Evolutionary conservation across 1,284 basidiomycete species (phyloP), one percentile per base, ranked within the genome.

Genomic region (Serendipita sp.): DNA sequence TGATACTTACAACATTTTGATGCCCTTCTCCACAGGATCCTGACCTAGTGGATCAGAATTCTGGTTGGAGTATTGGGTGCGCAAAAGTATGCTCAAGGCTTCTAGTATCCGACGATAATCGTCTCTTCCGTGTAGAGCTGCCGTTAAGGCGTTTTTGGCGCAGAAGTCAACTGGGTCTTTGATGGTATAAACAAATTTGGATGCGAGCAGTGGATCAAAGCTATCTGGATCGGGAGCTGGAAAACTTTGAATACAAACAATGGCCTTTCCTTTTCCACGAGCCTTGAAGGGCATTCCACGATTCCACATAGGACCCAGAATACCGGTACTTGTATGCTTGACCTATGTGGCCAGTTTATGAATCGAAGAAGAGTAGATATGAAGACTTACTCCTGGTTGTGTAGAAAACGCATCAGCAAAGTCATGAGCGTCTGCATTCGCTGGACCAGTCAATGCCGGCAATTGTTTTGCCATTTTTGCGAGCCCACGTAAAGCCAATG

Each of bases 221-320:
- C 30, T 26, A n/a, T 58, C 53, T 1, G 53, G 53, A n/a, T 58
- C 26, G 6, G 53, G 53, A 58, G 15, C 30, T 32, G 53, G 53
- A 26, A 22, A 58, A 1, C 15, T 17, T 30, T 58, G 26, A 32
- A 58, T 58, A n/a, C 10, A 26, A 22, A 58, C 53, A 6, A n/a
- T 30, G 53, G 30, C 53, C 32, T 34, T 58, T n/a, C 30, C 53
- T 30, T 35, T 58, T 34, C 22, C n/a, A n/a, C 53, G 53, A 22
- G 22, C 26, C 8, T 6, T 58, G 32, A 58, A 58, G n/a, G 53
- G 53, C 53, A 26, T 22, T 3, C 26, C 53, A 4, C 30, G 53
- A n/a, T 58, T 58, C 53, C 53, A 58, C 53, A 58, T 58, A 4
- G 53, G 53, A 30, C 53, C 53, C 15, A 58, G 53, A 10, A 58